These are phyloP conservation scores for Scenedesmus sp. DNA, from an alignment of 163 green algal genomes.

Conservation along the genomic window DNA sequence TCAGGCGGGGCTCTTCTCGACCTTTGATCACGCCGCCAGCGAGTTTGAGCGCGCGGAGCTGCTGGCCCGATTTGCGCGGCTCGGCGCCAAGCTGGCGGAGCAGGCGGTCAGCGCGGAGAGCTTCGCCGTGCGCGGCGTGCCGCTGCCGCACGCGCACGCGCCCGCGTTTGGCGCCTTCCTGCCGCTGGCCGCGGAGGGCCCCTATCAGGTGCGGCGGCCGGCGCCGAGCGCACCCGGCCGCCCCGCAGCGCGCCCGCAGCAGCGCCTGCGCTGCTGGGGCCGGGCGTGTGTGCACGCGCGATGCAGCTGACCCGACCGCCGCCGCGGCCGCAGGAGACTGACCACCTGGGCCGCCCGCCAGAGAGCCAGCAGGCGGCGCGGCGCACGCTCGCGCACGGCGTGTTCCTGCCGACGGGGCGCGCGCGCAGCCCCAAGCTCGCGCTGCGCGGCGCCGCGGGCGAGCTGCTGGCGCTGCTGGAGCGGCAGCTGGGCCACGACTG, in stretches of 20 bases:
- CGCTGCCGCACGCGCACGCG: no score
- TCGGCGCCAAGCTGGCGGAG: constrained; percentile 8
- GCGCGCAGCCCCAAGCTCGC: not conserved
- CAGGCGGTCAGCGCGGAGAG: no score
- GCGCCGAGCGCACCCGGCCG: no score
- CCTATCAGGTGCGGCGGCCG: no score
- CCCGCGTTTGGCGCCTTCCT: no score
- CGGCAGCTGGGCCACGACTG: constrained; percentile 20
- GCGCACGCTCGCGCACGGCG: not conserved
- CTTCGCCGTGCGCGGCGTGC: no score
- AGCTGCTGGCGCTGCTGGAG: constrained; percentile 25
- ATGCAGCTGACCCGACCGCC: no score
- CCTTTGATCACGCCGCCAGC: constrained; percentile 1
- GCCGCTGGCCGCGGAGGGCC: no score
- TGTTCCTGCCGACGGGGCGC: constrained; percentile 15
- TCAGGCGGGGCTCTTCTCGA: constrained; percentile 29
- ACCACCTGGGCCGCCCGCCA: constrained; percentile 10
- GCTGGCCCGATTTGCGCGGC: constrained; percentile 28
- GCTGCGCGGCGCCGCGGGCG: not conserved
- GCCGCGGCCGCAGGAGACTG: constrained; percentile 31
- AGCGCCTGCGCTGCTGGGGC: no score
- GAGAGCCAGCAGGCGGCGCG: not conserved
- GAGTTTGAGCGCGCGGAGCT: constrained; percentile 17
- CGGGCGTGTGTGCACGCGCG: no score
- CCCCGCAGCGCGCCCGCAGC: no score